Evolutionary conservation across 352 stramenopile species (phyloP), one percentile per base, ranked within the genome.

Genomic region (Phytophthora crassamura): DNA sequence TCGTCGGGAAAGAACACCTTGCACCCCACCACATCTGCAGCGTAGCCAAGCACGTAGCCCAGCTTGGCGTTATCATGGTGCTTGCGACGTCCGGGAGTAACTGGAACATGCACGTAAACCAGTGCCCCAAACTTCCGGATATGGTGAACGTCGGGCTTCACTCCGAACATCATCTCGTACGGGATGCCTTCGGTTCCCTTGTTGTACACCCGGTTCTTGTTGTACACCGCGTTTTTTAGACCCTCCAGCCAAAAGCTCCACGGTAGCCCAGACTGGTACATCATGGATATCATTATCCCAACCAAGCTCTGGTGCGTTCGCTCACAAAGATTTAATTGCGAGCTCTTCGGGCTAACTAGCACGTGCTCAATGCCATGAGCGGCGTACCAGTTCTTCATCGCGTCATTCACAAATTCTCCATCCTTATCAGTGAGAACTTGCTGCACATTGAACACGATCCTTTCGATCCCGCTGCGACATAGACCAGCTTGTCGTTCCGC

Each of bases 81-180:
- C 16, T 45, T 45, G 3, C 39, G 10, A 0, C 15, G 8, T 45
- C 15, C 6, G 4, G 25, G 25, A 45, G 39, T 45, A 18, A 45
- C n/a, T 11, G 47, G 32, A 11, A 42, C 35, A 34, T 54, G 47
- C 2, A 35, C 28, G 20, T 42, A 54, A 22, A 32, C 25, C 47
- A 42, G 32, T 11, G n/a, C 32, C 6, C 47, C 47, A 42, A 54
- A 54, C n/a, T 34, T 54, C 15, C 32, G n/a, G n/a, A 54, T 40
- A 14, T 35, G 47, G 35, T 54, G 47, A 9, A 42, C 47, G 32
- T 54, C 32, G 9, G 47, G 47, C 33, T 54, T 54, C 32, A 41
- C 35, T 4, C 33, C 33, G n/a, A 41, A 54, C 28, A 54, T 36
- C 15, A 40, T 14, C 3, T 48, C 41, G 15, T 16, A 48, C 20